phyloP scores from a whole-genome alignment of 441 rosid species.

The Populus tomentosa region DNA sequence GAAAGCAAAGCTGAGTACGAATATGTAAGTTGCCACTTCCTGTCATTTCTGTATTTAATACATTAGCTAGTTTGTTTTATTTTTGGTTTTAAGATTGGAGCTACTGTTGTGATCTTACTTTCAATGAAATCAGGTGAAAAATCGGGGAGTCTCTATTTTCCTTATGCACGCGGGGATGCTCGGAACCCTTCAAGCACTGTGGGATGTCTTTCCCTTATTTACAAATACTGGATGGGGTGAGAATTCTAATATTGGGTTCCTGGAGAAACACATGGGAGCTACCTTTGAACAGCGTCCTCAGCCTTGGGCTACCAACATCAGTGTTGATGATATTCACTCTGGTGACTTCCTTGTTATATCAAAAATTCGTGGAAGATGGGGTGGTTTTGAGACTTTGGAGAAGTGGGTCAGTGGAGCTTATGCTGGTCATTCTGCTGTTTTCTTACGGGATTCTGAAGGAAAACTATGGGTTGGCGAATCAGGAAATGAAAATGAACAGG shows the following conservation, averaged over 20 bases:
- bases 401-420: slow-evolving; percentile 98
- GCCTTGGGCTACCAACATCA: slow-evolving; percentile 84
- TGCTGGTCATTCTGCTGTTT: slow-evolving; percentile 94
- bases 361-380: slow-evolving; percentile 97
- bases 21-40: slow-evolving; percentile 52
- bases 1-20: slow-evolving; percentile 84
- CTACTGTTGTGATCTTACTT: neutral
- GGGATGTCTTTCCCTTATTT: slow-evolving; percentile 96
- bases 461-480: slow-evolving; percentile 97
- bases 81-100: neutral
- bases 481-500: slow-evolving; percentile 90
- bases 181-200: slow-evolving; percentile 82
- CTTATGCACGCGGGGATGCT: slow-evolving; percentile 98
- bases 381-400: slow-evolving; percentile 96
- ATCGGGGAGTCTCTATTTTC: slow-evolving; percentile 83
- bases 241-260: slow-evolving; percentile 73
- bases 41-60: neutral
- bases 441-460: slow-evolving; percentile 85
- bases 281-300: slow-evolving; percentile 62
- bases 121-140: slow-evolving; percentile 57
- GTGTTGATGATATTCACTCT: slow-evolving; percentile 69
- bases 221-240: slow-evolving; percentile 97
- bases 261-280: slow-evolving; percentile 90
- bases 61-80: neutral
- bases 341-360: slow-evolving; percentile 92